Evolutionary conservation across 2,329 filamentous ascomycete species (phyloP).

Genomic region (Dryadomyces quercus-mongolicae): DNA sequence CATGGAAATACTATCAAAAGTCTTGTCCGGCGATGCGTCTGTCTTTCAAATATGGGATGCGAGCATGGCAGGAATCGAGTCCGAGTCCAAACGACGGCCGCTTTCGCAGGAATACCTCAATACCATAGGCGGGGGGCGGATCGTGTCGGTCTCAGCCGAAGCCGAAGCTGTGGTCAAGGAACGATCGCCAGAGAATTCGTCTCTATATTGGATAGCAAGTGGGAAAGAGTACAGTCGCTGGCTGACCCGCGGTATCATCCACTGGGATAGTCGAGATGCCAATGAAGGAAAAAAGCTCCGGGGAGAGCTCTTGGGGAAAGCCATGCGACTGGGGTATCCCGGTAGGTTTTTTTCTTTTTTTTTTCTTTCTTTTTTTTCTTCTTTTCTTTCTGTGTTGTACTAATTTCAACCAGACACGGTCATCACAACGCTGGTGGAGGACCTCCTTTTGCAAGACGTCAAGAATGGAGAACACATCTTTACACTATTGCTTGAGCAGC

Average conservation of each 20-base stretch:
- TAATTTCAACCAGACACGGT: slow-evolving; percentile 26
- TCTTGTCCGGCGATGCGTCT: slow-evolving; percentile 26
- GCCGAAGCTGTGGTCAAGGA: slow-evolving; percentile 37
- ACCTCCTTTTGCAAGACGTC: slow-evolving; percentile 18
- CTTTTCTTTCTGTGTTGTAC: too few species aligned
- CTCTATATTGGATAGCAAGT: slow-evolving; percentile 47
- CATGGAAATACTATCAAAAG: slow-evolving; percentile 28
- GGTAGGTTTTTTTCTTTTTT: slow-evolving; percentile 32
- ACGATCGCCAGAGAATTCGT: slow-evolving; percentile 9
- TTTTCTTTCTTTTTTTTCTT: too few species aligned
- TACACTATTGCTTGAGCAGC: slow-evolving; percentile 20
- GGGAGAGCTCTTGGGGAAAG: slow-evolving; percentile 40
- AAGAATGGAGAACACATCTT: slow-evolving; percentile 13
- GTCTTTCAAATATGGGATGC: slow-evolving; percentile 26
- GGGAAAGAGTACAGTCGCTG: slow-evolving; percentile 56
- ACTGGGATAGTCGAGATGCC: slow-evolving; percentile 24
- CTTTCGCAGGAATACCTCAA: slow-evolving; percentile 31
- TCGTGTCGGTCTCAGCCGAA: slow-evolving; percentile 40
- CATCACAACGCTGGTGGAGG: slow-evolving; percentile 21
- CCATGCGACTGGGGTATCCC: slow-evolving; percentile 59
- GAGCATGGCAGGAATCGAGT: slow-evolving; percentile 11
- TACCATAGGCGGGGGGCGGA: slow-evolving; percentile 34
- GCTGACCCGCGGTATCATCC: slow-evolving; percentile 53
- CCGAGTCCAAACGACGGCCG: slow-evolving; percentile 17
- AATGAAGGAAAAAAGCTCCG: slow-evolving; percentile 27